These are phyloP conservation scores for Colletotrichum godetiae DNA, from an alignment of 2,329 filamentous ascomycete genomes.

Conservation along the genomic window DNA sequence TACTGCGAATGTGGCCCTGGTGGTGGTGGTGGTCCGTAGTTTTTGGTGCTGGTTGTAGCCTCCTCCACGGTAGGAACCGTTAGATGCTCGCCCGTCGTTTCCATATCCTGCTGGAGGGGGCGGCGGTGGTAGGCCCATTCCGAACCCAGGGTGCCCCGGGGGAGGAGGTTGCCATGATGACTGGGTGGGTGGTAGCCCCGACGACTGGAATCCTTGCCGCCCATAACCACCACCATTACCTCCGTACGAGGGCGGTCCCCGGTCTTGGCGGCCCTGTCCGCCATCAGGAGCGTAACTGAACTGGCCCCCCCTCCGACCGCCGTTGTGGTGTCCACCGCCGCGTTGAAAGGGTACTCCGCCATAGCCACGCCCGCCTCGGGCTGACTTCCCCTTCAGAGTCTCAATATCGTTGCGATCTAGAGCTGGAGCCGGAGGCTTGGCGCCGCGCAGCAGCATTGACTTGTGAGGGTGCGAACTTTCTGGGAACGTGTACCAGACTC, in stretches of 20 bases:
- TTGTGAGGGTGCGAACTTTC: slow-evolving; percentile 80
- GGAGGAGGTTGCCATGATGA: slow-evolving; percentile 57
- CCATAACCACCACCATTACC: slow-evolving; percentile 36
- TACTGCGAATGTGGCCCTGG: slow-evolving; percentile 10
- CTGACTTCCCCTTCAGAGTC: slow-evolving; percentile 73
- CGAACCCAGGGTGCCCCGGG: slow-evolving; percentile 57
- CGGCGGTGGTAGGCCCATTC: slow-evolving; percentile 56
- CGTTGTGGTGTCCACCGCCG: slow-evolving; percentile 54
- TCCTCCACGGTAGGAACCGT: slow-evolving; percentile 17
- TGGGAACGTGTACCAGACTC: slow-evolving; percentile 89
- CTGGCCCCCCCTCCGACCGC: slow-evolving; percentile 53
- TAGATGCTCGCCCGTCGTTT: slow-evolving; percentile 30
- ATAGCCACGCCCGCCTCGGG: slow-evolving; percentile 74
- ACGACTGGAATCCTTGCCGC: background rate
- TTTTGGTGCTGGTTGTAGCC: slow-evolving; percentile 25
- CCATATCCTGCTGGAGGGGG: slow-evolving; percentile 54
- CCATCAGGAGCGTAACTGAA: slow-evolving; percentile 63
- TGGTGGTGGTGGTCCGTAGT: slow-evolving; percentile 13
- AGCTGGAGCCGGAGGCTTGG: slow-evolving; percentile 76
- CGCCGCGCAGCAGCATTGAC: slow-evolving; percentile 91
- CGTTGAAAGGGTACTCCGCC: slow-evolving; percentile 72
- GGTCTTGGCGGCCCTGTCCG: slow-evolving; percentile 35
- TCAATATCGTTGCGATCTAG: slow-evolving; percentile 83
- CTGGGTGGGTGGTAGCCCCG: slow-evolving; percentile 5
- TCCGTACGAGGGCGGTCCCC: slow-evolving; percentile 26